These are phyloP conservation scores for Ophiosphaerella narmari DNA, from an alignment of 2,329 filamentous ascomycete species.

Conservation along the genomic window DNA sequence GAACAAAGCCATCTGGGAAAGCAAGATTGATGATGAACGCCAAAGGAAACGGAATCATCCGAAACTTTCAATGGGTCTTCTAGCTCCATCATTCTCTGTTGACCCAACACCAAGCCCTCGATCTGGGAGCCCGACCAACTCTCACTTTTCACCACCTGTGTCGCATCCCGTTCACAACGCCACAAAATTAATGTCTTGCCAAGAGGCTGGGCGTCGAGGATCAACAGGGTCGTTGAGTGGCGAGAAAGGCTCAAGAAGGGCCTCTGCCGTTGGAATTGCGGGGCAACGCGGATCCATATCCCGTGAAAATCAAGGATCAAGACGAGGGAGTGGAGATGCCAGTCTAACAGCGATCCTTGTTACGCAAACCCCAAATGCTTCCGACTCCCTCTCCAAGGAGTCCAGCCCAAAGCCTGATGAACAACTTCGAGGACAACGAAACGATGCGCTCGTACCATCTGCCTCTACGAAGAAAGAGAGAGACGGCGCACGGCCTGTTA, in stretches of 20 bases:
- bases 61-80: slow-evolving; percentile 27
- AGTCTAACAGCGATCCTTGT: slow-evolving; percentile 47
- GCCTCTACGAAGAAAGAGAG: slow-evolving; percentile 35
- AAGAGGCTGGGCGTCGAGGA: slow-evolving; percentile 29
- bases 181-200: neutral
- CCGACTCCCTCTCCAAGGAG: slow-evolving; percentile 29
- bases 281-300: slow-evolving; percentile 23
- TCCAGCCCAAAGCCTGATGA: slow-evolving; percentile 14
- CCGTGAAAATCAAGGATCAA: slow-evolving; percentile 40
- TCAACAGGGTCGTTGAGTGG: slow-evolving; percentile 35
- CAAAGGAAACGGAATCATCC: slow-evolving; percentile 50
- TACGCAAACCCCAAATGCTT: slow-evolving; percentile 40
- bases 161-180: no score
- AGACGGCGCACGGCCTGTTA: slow-evolving; percentile 35
- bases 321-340: slow-evolving; percentile 46
- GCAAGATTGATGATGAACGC: slow-evolving; percentile 67
- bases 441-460: slow-evolving; percentile 35
- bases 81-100: slow-evolving; percentile 23
- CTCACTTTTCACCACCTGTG: neutral
- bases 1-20: slow-evolving; percentile 77
- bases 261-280: slow-evolving; percentile 31
- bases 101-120: slow-evolving; percentile 43
- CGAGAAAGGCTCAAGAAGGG: slow-evolving; percentile 36
- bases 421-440: slow-evolving; percentile 30
- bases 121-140: slow-evolving; percentile 30